phyloP scores from a whole-genome alignment of 176 grass and related monocot genomes.

The Poa annua region DNA sequence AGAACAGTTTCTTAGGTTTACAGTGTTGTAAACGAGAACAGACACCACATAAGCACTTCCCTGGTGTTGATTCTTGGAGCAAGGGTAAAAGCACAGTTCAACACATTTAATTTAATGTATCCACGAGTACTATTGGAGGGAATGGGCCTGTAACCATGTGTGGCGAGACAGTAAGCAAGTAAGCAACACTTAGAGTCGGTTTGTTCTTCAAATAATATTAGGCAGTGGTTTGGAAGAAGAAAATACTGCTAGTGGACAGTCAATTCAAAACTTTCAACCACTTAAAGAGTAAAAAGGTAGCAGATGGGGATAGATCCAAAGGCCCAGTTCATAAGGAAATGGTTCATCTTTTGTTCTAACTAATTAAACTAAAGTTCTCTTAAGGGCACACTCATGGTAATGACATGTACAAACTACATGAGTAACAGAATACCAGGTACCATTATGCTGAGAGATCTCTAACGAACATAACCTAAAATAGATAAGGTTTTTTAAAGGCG shows the following conservation, averaged over 20 bases:
- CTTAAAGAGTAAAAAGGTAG: not conserved
- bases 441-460: not conserved
- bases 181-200: not conserved
- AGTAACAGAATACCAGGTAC: conserved; percentile 5
- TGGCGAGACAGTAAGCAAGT: not conserved
- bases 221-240: not conserved
- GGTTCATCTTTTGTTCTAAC: conserved; percentile 7
- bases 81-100: not conserved
- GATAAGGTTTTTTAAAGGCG: conserved; percentile 8
- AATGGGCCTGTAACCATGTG: not conserved
- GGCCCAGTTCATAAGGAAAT: conserved; percentile 2
- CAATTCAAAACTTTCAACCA: not conserved
- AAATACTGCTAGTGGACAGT: not conserved
- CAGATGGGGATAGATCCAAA: not conserved
- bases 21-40: conserved; percentile 5
- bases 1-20: conserved; percentile 4
- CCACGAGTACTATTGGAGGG: not conserved
- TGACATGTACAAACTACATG: conserved; percentile 16
- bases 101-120: conserved; percentile 16
- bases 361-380: not conserved
- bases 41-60: conserved; percentile 6
- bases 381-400: conserved; percentile 7
- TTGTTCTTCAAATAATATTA: conserved; percentile 12
- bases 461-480: not conserved
- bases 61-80: not conserved